Evolutionary conservation across 2,329 filamentous ascomycete species (phyloP).

Genomic region (Gremmenia infestans): DNA sequence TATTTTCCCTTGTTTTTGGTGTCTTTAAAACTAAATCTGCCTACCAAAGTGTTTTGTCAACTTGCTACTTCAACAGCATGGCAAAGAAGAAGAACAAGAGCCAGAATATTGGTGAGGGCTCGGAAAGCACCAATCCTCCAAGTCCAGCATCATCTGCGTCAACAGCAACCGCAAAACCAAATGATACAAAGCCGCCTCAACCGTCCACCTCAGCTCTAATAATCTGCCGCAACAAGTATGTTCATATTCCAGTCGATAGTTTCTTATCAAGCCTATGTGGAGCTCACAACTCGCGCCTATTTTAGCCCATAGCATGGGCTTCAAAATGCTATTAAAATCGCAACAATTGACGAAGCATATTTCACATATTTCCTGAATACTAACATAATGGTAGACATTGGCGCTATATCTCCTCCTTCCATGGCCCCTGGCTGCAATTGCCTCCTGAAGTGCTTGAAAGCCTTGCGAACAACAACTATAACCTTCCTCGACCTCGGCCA

Average conservation of each 20-base stretch:
- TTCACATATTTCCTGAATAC: background rate
- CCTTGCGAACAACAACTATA: conserved; percentile 75
- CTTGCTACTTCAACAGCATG: conserved; percentile 31
- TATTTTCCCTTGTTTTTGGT: background rate
- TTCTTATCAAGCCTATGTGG: background rate
- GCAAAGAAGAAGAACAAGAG: conserved; percentile 45
- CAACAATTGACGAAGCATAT: background rate
- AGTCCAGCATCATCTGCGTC: conserved; percentile 15
- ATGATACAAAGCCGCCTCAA: conserved; percentile 27
- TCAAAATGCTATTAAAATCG: background rate
- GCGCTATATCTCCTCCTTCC: conserved; percentile 78
- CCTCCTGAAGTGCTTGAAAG: conserved; percentile 74
- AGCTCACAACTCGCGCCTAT: background rate
- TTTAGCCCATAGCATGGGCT: background rate
- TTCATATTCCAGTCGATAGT: conserved; percentile 18
- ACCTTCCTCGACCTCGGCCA: conserved; percentile 67
- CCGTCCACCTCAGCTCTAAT: conserved; percentile 47
- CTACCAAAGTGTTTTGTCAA: background rate
- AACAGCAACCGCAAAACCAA: conserved; percentile 21
- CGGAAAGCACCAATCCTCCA: conserved; percentile 18
- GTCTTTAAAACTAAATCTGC: background rate
- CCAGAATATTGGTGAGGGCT: conserved; percentile 27
- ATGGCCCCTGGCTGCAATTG: conserved; percentile 78
- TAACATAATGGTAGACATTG: conserved; percentile 57
- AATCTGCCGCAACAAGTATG: conserved; percentile 66